These are phyloP conservation scores for Dactylonectria estremocensis DNA, from an alignment of 2,329 filamentous ascomycete genomes.

Conservation along the genomic window DNA sequence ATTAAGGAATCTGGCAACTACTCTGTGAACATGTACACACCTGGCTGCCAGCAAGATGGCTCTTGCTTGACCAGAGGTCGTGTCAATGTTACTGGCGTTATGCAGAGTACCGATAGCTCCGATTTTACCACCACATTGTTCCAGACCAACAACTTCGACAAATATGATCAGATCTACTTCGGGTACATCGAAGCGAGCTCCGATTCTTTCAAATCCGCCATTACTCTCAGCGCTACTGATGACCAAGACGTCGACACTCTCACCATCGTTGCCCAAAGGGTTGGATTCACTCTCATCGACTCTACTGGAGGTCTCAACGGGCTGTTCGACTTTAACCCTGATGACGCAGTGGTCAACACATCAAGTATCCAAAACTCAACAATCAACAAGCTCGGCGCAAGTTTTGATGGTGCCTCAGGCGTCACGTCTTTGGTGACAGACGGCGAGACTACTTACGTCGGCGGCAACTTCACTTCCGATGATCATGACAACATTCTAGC, in stretches of 20 bases:
- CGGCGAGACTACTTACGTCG: constrained; percentile 79
- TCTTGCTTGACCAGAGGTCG: constrained; percentile 83
- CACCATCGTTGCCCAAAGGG: constrained; percentile 89
- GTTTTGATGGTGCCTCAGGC: constrained; percentile 76
- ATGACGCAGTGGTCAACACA: constrained; percentile 65
- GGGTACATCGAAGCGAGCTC: constrained; percentile 85
- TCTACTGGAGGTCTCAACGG: constrained; percentile 89
- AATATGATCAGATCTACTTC: constrained; percentile 93
- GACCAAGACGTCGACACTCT: constrained; percentile 74
- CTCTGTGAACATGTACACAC: constrained; percentile 91
- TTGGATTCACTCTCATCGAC: constrained; percentile 82
- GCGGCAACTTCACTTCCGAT: constrained; percentile 84
- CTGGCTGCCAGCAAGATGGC: constrained; percentile 86
- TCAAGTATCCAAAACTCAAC: constrained; percentile 79
- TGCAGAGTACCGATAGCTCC: constrained; percentile 66
- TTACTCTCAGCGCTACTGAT: constrained; percentile 81
- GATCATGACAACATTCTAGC: constrained; percentile 83
- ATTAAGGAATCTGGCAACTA: constrained; percentile 94
- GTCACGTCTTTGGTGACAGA: constrained; percentile 79
- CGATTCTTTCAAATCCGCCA: constrained; percentile 81
- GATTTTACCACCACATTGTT: constrained; percentile 76
- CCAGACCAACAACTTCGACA: constrained; percentile 96
- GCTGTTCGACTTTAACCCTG: constrained; percentile 88
- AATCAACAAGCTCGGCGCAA: constrained; percentile 82
- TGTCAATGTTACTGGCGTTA: constrained; percentile 84